These are phyloP conservation scores for Oxyria digyna DNA, from an alignment of 148 eudicot genomes.

Conservation along the genomic window DNA sequence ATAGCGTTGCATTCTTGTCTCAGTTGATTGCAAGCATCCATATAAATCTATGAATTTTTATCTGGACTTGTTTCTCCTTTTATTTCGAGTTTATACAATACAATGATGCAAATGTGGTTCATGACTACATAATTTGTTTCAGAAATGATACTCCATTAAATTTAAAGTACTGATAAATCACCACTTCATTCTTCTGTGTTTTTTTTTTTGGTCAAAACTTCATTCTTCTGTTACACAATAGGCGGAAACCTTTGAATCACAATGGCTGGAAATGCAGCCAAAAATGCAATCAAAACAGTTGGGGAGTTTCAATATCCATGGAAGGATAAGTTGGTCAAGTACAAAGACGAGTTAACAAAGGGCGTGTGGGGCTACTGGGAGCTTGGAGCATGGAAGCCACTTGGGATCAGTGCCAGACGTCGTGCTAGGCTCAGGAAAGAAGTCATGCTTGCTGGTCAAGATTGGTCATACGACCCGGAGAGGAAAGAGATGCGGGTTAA, in stretches of 20 bases:
- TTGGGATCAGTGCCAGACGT: conserved; percentile 7
- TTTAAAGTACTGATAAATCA: background rate
- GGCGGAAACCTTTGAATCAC: conserved; percentile 6
- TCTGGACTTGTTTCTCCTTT: background rate
- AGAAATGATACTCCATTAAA: too few relatives aligned
- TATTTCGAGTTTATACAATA: too few relatives aligned
- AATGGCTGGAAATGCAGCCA: conserved; percentile 68
- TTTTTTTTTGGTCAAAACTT: too few relatives aligned
- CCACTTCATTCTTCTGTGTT: background rate
- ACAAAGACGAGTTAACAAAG: conserved; percentile 66
- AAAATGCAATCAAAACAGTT: conserved; percentile 55
- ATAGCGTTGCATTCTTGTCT: background rate
- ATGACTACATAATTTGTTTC: background rate
- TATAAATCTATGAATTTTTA: too few relatives aligned
- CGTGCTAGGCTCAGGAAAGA: conserved; percentile 13
- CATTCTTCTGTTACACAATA: background rate
- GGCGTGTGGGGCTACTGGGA: conserved; percentile 97
- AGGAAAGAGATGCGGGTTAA: conserved; percentile 71
- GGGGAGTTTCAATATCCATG: conserved; percentile 74
- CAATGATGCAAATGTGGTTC: background rate
- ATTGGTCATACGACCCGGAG: conserved; percentile 79
- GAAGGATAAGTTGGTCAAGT: conserved; percentile 63
- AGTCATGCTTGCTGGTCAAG: conserved; percentile 21
- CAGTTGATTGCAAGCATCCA: background rate
- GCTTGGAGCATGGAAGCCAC: conserved; percentile 70